Conservation (phyloP, 495 filamentous ascomycete genomes). For the Xylaria nigripes region DNA sequence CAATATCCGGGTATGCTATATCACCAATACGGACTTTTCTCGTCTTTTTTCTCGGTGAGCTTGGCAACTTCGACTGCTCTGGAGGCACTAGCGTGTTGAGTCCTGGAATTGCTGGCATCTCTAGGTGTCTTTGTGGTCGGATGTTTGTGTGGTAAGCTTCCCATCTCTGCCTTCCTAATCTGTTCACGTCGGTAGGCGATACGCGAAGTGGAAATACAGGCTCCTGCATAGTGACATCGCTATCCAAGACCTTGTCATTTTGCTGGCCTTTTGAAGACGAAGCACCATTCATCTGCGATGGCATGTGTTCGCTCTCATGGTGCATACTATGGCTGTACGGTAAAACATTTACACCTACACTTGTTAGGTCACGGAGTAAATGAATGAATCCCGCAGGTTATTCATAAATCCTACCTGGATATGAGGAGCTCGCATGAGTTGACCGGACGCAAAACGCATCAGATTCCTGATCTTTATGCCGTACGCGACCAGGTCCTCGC, state of each 20-base stretch:
- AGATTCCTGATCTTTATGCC: not conserved
- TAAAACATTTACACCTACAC: constrained; percentile 1
- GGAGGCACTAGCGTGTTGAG: not conserved
- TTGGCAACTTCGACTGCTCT: not conserved
- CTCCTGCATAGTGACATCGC: not conserved
- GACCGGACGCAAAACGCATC: not conserved
- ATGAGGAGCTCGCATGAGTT: not conserved
- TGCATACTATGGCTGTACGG: not conserved
- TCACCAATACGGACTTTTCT: not conserved
- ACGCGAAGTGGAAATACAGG: not conserved
- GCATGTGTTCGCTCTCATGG: not conserved
- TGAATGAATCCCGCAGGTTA: not conserved
- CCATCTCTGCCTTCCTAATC: not conserved
- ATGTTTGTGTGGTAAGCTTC: not conserved
- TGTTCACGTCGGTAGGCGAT: not conserved
- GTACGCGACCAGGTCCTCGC: not conserved
- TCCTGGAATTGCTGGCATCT: not conserved
- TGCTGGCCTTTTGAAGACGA: not conserved
- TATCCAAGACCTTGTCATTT: not conserved
- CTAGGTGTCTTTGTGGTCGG: not conserved
- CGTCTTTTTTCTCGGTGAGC: not conserved
- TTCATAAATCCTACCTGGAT: constrained; percentile 2
- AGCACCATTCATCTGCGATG: not conserved
- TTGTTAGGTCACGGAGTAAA: not conserved
- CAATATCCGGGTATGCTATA: not conserved